Percentiles rank a stretch among this genome's conserved stretches.
Conservation (phyloP, 371 early-diverging fungal species). For the Actinomucor elegans region DNA sequence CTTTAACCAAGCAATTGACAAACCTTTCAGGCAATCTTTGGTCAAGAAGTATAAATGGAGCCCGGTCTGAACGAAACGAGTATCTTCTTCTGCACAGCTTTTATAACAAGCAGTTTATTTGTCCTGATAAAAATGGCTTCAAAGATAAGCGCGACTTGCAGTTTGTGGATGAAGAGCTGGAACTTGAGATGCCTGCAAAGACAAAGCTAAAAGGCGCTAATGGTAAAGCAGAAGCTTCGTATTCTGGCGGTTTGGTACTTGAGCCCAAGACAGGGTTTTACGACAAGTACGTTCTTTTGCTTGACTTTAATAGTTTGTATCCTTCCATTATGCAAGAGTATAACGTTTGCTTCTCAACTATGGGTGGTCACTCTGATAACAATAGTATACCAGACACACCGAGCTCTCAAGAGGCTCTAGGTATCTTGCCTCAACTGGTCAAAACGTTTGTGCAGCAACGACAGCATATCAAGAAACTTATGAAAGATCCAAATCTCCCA, state of each 20-base stretch:
- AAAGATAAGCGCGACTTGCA: not conserved
- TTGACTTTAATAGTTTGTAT: constrained; percentile 99
- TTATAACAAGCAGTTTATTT: constrained; percentile 76
- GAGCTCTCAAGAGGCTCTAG: constrained; percentile 55
- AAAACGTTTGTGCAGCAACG: constrained; percentile 91
- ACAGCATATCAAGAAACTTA: constrained; percentile 85
- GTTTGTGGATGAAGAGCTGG: not conserved
- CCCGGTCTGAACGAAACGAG: constrained; percentile 95
- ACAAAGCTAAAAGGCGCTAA: constrained; percentile 15
- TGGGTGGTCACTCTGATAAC: constrained; percentile 34
- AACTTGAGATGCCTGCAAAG: constrained; percentile 36
- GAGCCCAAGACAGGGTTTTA: constrained; percentile 97
- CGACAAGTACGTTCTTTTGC: constrained; percentile 88
- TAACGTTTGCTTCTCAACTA: constrained; percentile 99
- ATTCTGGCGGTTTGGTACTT: constrained; percentile 97
- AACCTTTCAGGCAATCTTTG: constrained; percentile 91
- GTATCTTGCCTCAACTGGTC: constrained; percentile 92
- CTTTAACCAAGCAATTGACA: constrained; percentile 90
- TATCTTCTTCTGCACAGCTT: constrained; percentile 97
- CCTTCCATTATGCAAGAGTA: constrained; percentile 99
- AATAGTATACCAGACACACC: constrained; percentile 79
- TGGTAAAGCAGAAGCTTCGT: constrained; percentile 51
- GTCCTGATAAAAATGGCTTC: constrained; percentile 70
- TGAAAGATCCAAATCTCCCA: constrained; percentile 59
- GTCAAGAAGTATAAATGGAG: constrained; percentile 84